Conservation (phyloP, 2,329 filamentous ascomycete genomes). For the Rhinocladiella similis region DNA sequence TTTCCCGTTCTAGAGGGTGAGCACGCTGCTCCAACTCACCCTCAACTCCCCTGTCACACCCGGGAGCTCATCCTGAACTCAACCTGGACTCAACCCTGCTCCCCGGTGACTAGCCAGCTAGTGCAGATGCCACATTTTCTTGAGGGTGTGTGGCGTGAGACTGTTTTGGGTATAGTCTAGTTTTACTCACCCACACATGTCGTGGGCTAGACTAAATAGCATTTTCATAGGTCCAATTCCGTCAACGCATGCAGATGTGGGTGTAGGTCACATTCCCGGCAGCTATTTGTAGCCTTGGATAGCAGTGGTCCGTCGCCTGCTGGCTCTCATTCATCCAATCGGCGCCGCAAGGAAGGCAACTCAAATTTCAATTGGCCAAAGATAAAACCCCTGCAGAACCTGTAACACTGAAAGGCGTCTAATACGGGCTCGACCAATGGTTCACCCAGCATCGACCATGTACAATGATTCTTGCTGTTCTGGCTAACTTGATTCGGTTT, state of each 20-base stretch:
- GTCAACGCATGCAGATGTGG: neutral
- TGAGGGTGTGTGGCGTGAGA: neutral
- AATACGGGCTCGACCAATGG: neutral
- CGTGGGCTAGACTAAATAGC: neutral
- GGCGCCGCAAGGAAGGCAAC: neutral
- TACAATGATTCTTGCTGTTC: neutral
- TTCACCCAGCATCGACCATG: neutral
- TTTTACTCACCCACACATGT: neutral
- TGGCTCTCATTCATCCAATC: neutral
- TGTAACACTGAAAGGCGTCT: neutral
- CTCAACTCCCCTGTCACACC: neutral
- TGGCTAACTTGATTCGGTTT: neutral
- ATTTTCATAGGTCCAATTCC: neutral
- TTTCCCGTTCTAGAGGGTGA: neutral
- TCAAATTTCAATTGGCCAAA: constrained; percentile 1
- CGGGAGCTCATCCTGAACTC: neutral
- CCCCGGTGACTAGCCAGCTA: neutral
- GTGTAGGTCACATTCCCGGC: neutral
- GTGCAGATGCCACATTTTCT: neutral
- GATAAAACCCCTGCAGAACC: neutral
- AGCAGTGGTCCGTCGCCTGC: neutral
- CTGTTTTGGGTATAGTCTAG: constrained; percentile 2
- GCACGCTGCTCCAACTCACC: neutral
- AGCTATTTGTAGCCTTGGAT: neutral
- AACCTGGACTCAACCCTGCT: neutral